These are phyloP conservation scores for Triticum dicoccoides DNA, from an alignment of 176 grass and related monocot species.

Conservation along the genomic window DNA sequence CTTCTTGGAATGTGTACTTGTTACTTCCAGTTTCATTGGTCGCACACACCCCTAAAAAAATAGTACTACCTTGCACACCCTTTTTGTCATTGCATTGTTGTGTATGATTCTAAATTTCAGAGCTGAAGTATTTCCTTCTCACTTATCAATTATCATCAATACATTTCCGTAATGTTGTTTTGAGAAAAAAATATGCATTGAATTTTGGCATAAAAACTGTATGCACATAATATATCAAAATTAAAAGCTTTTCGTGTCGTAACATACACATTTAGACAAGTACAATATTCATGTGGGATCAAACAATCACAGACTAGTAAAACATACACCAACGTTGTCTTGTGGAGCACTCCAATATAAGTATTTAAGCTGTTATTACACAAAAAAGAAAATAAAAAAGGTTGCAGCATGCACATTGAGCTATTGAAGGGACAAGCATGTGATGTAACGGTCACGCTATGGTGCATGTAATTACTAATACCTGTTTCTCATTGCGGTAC, in stretches of 20 bases:
- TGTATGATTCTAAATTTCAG: not conserved
- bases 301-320: not conserved
- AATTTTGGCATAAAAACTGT: not conserved
- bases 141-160: not conserved
- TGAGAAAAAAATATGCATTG: not conserved
- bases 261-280: not conserved
- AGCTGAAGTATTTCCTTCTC: not conserved
- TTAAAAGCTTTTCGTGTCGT: not conserved
- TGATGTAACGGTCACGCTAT: too few species aligned
- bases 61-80: not conserved
- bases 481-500: constrained; percentile 69
- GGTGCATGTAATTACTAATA: constrained; percentile 6
- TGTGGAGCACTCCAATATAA: not conserved
- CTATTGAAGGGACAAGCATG: too few species aligned
- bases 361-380: not conserved
- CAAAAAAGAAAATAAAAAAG: not conserved
- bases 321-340: not conserved
- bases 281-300: not conserved
- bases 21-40: not conserved
- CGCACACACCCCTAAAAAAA: too few species aligned
- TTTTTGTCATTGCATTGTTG: not conserved
- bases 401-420: too few species aligned
- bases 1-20: not conserved
- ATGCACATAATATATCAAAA: not conserved
- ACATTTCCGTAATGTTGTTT: not conserved